A percentile compares a stretch with the other conserved stretches of the same genome.
Evolutionary conservation across 371 early-diverging fungal genomes (phyloP).

Genomic region (Mucor velutinosus): DNA sequence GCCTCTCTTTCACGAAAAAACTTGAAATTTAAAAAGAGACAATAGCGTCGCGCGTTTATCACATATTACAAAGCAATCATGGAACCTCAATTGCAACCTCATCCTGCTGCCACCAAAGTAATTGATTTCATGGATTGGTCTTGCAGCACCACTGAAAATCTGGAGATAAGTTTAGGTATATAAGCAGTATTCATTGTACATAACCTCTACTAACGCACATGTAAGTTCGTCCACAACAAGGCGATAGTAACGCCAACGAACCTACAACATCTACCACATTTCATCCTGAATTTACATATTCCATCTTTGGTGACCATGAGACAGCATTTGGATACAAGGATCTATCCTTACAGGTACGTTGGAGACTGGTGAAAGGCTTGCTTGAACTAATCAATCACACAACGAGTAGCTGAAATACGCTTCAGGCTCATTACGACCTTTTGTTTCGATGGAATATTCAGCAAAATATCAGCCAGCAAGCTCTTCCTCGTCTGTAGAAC

Average conservation of each 20-base stretch:
- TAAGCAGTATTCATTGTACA: not conserved
- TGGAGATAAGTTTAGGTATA: slow-evolving; percentile 20
- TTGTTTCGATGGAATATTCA: slow-evolving; percentile 64
- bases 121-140: slow-evolving; percentile 38
- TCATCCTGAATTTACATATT: slow-evolving; percentile 82
- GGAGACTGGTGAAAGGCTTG: not conserved
- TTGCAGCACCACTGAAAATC: slow-evolving; percentile 9
- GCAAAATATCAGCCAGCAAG: slow-evolving; percentile 35
- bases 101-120: slow-evolving; percentile 18
- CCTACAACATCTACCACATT: slow-evolving; percentile 10
- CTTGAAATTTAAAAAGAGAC: not conserved
- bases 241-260: slow-evolving; percentile 8
- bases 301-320: slow-evolving; percentile 89
- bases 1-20: not conserved
- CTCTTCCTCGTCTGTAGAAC: not conserved
- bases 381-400: not conserved
- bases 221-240: slow-evolving; percentile 16
- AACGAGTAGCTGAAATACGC: slow-evolving; percentile 68
- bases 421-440: slow-evolving; percentile 76
- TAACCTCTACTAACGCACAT: not conserved
- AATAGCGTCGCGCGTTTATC: not conserved
- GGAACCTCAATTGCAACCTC: slow-evolving; percentile 25
- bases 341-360: slow-evolving; percentile 66
- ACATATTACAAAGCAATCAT: not conserved
- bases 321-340: slow-evolving; percentile 88